Evolutionary conservation across 2,329 filamentous ascomycete genomes (phyloP).

Genomic region (Niveomyces coronatus): DNA sequence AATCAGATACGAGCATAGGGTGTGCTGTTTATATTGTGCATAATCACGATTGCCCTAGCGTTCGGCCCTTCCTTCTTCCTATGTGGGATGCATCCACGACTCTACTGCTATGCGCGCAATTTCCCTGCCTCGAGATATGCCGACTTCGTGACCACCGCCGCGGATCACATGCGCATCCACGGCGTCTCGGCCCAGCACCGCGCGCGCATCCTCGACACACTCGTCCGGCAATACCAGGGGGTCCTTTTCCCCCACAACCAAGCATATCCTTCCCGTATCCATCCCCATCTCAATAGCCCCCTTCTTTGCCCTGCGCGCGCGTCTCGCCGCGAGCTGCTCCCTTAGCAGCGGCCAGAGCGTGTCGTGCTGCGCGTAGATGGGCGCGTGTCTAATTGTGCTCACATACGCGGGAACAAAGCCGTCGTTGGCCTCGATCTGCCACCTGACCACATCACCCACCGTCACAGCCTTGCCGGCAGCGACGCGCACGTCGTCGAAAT

Average conservation of each 20-base stretch:
- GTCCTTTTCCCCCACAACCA: conserved; percentile 58
- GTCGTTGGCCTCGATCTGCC: conserved; percentile 56
- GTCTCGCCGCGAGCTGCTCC: conserved; percentile 31
- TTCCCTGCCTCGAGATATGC: conserved; percentile 48
- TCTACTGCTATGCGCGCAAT: conserved; percentile 36
- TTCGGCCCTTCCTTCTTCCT: no score
- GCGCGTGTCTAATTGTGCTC: conserved; percentile 58
- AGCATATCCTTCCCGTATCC: conserved; percentile 41
- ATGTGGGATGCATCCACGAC: conserved; percentile 27
- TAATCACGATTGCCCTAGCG: no score
- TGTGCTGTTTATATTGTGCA: no score
- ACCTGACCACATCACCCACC: conserved; percentile 52
- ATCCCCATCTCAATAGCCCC: conserved; percentile 25
- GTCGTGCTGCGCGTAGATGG: conserved; percentile 50
- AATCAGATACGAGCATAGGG: no score
- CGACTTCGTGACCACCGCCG: conserved; percentile 61
- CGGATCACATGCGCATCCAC: conserved; percentile 45
- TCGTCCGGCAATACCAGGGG: conserved; percentile 57
- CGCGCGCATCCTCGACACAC: conserved; percentile 48
- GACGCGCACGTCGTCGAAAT: conserved; percentile 40
- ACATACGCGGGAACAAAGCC: conserved; percentile 64
- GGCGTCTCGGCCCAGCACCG: conserved; percentile 45
- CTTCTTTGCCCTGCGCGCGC: conserved; percentile 8
- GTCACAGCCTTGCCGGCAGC: conserved; percentile 39
- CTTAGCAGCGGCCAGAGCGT: conserved; percentile 51